Evolutionary conservation across 345 rosid genomes (phyloP), one percentile per base, ranked within the genome.

Genomic region (Microthlaspi erraticum): DNA sequence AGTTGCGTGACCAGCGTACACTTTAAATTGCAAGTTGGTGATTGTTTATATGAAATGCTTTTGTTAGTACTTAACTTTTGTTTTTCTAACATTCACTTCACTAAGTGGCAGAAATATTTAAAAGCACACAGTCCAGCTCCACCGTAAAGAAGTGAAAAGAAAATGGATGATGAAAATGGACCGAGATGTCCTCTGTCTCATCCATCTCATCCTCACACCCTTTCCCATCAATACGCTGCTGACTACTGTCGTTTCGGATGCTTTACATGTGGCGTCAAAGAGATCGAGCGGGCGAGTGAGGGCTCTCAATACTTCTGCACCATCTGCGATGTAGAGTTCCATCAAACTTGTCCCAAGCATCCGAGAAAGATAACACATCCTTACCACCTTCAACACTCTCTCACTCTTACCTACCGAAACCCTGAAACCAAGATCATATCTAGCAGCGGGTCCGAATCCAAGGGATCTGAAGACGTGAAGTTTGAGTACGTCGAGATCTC

Each of bases 351-450:
- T 31, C 14, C 32, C 1, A 0, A 0, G 7, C 9, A 5, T 32
- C 68, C 56, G 2, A 16, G 44, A 1, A 64, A 8, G 55, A 32
- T 64, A 10, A 45, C 32, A 46, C 68, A 48, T 5, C 68, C 68
- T 10, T 64, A 45, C 33, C 68, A 64, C 31, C 43, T 46, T 14
- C 68, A 63, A 17, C 68, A 64, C 13, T 44, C 56, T 33, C 68
- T 63, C 56, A 31, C 56, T 36, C 23, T 46, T 12, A 10, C 16
- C 5, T 0, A 7, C 7, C 56, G 6, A 44, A 16, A 29, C 23
- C 14, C 39, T 20, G 50, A 39, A n/a, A 42, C 51, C n/a, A 8
- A 12, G 10, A 10, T 17, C 5, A n/a, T 39, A 7, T 38, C 17
- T 5, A 6, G 34, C 26, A 23, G 26, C 26, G 26, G 26, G 26